phyloP scores from a whole-genome alignment of 164 flowering plant genomes.

The Saururus chinensis region DNA sequence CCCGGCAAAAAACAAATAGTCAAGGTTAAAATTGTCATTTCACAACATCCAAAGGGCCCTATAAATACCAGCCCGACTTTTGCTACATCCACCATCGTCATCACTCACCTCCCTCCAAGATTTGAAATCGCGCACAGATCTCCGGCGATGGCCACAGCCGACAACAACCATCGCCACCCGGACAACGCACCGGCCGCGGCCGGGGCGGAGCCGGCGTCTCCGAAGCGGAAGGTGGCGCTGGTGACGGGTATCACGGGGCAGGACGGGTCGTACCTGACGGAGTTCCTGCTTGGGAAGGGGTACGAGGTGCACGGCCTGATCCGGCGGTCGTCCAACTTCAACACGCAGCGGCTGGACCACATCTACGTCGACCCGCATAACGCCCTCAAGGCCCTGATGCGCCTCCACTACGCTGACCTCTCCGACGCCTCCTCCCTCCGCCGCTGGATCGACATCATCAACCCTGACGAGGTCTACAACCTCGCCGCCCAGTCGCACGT shows the following conservation, averaged over 20 bases:
- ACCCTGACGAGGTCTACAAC: slow-evolving; percentile 93
- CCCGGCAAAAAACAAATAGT: no score
- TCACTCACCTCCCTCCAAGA: not conserved
- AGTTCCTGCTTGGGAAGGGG: slow-evolving; percentile 67
- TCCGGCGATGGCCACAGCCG: slow-evolving; percentile 1
- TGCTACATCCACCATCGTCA: no score
- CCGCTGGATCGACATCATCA: slow-evolving; percentile 74
- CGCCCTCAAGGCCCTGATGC: slow-evolving; percentile 60
- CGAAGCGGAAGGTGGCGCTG: slow-evolving; percentile 44
- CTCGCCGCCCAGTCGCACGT: slow-evolving; percentile 97
- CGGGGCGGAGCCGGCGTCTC: not conserved
- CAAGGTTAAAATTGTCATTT: no score
- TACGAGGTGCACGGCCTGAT: slow-evolving; percentile 91
- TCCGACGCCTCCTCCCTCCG: slow-evolving; percentile 94
- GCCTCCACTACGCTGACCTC: slow-evolving; percentile 92
- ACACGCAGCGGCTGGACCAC: slow-evolving; percentile 95
- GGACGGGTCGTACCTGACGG: slow-evolving; percentile 93
- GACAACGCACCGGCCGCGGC: not conserved
- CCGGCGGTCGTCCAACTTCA: slow-evolving; percentile 91
- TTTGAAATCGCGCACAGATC: not conserved
- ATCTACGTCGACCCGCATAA: slow-evolving; percentile 97
- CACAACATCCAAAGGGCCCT: no score
- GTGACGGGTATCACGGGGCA: slow-evolving; percentile 96
- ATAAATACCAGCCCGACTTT: no score
- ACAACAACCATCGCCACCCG: slow-evolving; percentile 3